Percentiles rank a stretch among this genome's conserved stretches.
Conservation (phyloP, 257 asterid genomes). For the Rubia yunnanensis region DNA sequence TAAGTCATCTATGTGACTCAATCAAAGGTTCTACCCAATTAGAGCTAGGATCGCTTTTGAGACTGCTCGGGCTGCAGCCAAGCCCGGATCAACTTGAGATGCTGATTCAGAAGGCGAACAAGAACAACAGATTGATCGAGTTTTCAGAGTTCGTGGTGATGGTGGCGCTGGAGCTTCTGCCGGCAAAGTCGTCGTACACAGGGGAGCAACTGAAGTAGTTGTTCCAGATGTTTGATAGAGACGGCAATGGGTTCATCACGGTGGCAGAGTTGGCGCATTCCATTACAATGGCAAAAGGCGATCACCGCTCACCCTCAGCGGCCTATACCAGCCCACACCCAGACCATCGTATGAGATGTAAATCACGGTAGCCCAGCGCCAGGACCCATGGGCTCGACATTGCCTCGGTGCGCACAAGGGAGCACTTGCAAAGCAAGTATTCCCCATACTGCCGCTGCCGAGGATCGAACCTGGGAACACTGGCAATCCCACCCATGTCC, state of each 20-base stretch:
- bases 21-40: conserved; percentile 53
- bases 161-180: conserved; percentile 85
- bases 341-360: no score
- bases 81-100: conserved; percentile 80
- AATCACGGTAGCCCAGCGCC: no score
- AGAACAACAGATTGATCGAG: conserved; percentile 74
- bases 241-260: conserved; percentile 80
- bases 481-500: no score
- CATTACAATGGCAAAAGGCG: conserved; percentile 86
- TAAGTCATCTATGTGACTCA: conserved; percentile 19
- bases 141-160: conserved; percentile 85
- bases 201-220: conserved; percentile 80
- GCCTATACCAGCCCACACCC: no score
- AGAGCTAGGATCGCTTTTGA: conserved; percentile 75
- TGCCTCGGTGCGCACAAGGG: no score
- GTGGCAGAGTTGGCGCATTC: conserved; percentile 95
- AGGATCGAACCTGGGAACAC: no score
- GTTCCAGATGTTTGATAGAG: conserved; percentile 72
- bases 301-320: conserved; percentile 80
- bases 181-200: conserved; percentile 73
- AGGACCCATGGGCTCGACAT: no score
- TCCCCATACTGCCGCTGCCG: no score
- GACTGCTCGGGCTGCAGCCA: conserved; percentile 78
- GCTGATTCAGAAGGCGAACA: conserved; percentile 67
- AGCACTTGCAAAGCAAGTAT: no score